phyloP scores from a whole-genome alignment of 2,329 filamentous ascomycete genomes.

The Calonectria honghensis region DNA sequence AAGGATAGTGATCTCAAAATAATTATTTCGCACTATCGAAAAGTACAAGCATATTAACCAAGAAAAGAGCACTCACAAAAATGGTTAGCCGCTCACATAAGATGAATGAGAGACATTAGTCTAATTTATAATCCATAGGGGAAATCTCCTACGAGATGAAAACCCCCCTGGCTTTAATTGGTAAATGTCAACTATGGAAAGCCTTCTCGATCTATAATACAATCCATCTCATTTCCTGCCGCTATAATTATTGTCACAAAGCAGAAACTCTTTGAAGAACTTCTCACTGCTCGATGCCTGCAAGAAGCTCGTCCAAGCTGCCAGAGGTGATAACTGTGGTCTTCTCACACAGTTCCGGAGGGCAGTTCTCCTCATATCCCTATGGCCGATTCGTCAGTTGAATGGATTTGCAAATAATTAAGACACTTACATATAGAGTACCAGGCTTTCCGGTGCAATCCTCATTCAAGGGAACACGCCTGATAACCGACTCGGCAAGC shows the following conservation, averaged over 20 bases:
- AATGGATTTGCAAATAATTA: neutral
- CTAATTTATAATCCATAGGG: neutral
- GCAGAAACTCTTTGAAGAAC: neutral
- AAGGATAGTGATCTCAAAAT: too few species aligned
- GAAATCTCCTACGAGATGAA: slow-evolving; percentile 17
- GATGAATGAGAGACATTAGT: too few species aligned
- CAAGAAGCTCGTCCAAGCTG: slow-evolving; percentile 6
- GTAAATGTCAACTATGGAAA: neutral
- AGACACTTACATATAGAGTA: neutral
- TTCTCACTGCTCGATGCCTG: neutral
- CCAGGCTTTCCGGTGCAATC: slow-evolving; percentile 4
- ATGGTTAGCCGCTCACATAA: too few species aligned
- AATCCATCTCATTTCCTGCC: too few species aligned
- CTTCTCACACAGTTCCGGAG: neutral
- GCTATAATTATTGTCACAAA: too few species aligned
- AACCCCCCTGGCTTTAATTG: neutral
- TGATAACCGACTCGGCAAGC: neutral
- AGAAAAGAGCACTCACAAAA: too few species aligned
- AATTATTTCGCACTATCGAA: too few species aligned
- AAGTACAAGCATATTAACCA: too few species aligned
- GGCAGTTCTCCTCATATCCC: slow-evolving; percentile 14
- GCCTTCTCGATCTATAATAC: neutral
- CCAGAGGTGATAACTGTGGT: neutral
- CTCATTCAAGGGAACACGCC: neutral
- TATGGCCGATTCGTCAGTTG: neutral